Conservation (phyloP, 1,139 yeast genomes). For the Candida glucosophila region DNA sequence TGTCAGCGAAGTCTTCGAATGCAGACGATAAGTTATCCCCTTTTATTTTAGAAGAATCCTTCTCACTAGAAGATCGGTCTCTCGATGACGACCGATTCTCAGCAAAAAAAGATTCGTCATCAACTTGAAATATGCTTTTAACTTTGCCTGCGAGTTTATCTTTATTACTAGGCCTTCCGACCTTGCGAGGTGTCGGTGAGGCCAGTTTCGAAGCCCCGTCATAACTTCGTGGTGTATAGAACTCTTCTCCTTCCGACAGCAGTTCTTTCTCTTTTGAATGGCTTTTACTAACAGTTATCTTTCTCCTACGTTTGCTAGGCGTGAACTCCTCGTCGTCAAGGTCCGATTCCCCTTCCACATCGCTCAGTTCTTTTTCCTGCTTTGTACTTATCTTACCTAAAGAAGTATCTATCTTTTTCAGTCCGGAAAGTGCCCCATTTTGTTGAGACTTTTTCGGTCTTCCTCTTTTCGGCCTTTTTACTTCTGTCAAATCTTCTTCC, state of each 20-base stretch:
- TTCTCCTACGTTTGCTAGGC: conserved; percentile 1
- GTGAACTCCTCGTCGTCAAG: conserved; percentile 2
- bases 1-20: conserved; percentile 5
- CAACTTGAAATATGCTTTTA: conserved; percentile 28
- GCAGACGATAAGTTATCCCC: conserved; percentile 6
- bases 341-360: conserved; percentile 6
- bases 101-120: conserved; percentile 17
- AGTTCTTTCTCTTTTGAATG: conserved; percentile 3
- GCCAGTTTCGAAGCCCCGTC: no score
- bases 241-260: conserved; percentile 5
- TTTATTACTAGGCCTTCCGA: conserved; percentile 30
- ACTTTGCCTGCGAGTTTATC: conserved; percentile 22
- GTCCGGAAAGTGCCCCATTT: conserved; percentile 1
- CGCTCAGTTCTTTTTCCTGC: conserved; percentile 5
- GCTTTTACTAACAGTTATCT: conserved; percentile 1
- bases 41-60: conserved; percentile 2
- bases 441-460: conserved; percentile 1
- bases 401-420: neutral
- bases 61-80: conserved; percentile 1
- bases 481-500: conserved; percentile 18
- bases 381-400: conserved; percentile 1
- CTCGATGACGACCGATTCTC: conserved; percentile 9
- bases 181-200: no score
- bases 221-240: no score
- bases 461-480: conserved; percentile 1